Conservation (phyloP, 78 protist genomes). For the Dictyostelium intermedium region DNA sequence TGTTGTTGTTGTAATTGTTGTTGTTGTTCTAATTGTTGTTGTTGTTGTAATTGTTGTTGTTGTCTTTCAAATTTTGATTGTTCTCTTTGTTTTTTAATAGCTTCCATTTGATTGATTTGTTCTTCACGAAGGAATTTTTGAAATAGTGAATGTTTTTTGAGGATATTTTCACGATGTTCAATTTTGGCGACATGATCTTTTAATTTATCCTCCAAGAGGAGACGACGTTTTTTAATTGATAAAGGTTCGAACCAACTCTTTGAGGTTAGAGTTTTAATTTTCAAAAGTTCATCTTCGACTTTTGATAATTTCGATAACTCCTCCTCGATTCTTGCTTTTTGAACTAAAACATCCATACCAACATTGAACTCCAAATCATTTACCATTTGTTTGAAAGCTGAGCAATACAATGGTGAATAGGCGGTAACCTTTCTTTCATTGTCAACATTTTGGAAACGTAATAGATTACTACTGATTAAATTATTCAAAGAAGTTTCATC, state of each 20-base stretch:
- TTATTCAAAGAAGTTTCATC: constrained; percentile 58
- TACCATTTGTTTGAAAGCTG: constrained; percentile 66
- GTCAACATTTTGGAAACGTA: constrained; percentile 35
- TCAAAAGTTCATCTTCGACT: constrained; percentile 67
- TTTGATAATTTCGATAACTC: constrained; percentile 23
- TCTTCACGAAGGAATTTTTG: constrained; percentile 26
- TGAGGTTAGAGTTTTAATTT: constrained; percentile 26
- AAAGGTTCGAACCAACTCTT: constrained; percentile 43
- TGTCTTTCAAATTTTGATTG: neutral
- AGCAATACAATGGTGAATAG: constrained; percentile 46
- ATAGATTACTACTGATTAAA: neutral
- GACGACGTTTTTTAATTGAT: constrained; percentile 30
- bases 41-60: neutral
- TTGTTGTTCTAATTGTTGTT: neutral
- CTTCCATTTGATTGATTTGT: neutral
- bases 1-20: neutral
- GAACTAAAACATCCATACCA: constrained; percentile 70
- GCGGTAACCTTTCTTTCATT: constrained; percentile 66
- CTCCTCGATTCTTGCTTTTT: constrained; percentile 73
- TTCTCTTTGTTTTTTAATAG: neutral
- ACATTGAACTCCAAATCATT: constrained; percentile 68
- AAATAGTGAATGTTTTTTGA: constrained; percentile 19
- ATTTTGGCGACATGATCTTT: constrained; percentile 63
- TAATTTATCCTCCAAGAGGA: constrained; percentile 49
- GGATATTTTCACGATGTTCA: constrained; percentile 46